A percentile compares a stretch with the other conserved stretches of the same genome.
These are phyloP conservation scores for Cyclotella sp. DNA, from an alignment of 108 stramenopile genomes.

Conservation along the genomic window DNA sequence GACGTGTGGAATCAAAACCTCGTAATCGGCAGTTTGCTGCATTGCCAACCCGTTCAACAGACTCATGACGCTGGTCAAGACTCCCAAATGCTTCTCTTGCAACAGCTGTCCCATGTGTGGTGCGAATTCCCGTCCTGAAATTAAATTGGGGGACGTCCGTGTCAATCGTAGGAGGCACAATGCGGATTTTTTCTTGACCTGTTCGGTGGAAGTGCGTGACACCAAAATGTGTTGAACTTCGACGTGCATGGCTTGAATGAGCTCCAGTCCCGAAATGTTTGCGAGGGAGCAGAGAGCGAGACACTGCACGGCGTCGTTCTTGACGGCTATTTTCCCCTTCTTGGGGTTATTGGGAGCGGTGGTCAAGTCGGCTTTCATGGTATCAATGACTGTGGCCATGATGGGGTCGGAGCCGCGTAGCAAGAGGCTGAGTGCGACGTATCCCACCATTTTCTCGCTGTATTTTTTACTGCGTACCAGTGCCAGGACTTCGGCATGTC, in stretches of 20 bases:
- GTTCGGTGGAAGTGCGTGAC: conserved; percentile 80
- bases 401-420: conserved; percentile 89
- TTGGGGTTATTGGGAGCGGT: conserved; percentile 39
- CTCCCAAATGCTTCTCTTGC: conserved; percentile 93
- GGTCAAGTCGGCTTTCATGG: conserved; percentile 89
- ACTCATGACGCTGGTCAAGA: conserved; percentile 89
- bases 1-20: conserved; percentile 89
- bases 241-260: conserved; percentile 86
- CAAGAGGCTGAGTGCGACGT: conserved; percentile 92
- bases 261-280: conserved; percentile 86
- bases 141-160: conserved; percentile 86
- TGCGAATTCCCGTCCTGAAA: conserved; percentile 88
- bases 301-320: conserved; percentile 80
- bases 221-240: conserved; percentile 89
- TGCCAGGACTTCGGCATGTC: conserved; percentile 93
- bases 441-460: conserved; percentile 96
- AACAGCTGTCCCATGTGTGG: conserved; percentile 84
- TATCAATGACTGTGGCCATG: conserved; percentile 86
- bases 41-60: conserved; percentile 88
- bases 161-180: conserved; percentile 91
- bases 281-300: conserved; percentile 86
- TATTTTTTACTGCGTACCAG: conserved; percentile 90
- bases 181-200: conserved; percentile 95
- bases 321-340: conserved; percentile 61
- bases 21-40: conserved; percentile 79